These are phyloP conservation scores for Saccharata proteae DNA, from an alignment of 2,329 filamentous ascomycete species.

Conservation along the genomic window DNA sequence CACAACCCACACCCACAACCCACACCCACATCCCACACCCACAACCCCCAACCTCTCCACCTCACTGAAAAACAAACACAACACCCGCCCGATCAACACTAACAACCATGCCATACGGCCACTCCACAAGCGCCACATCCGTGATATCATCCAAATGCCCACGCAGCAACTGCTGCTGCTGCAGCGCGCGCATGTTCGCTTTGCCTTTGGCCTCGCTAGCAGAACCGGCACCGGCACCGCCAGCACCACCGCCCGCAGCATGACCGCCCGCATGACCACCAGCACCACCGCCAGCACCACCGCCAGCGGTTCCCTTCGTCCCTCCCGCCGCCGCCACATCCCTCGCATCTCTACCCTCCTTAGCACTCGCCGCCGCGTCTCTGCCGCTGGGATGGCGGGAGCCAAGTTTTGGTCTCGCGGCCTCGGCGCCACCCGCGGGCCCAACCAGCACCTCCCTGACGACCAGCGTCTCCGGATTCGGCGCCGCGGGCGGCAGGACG, in stretches of 20 bases:
- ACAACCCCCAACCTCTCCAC: constrained; percentile 7
- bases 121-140: constrained; percentile 79
- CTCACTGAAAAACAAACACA: constrained; percentile 66
- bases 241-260: constrained; percentile 81
- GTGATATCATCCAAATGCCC: constrained; percentile 80
- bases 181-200: constrained; percentile 43
- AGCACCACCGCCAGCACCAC: not conserved
- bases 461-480: constrained; percentile 7
- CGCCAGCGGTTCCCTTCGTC: not conserved
- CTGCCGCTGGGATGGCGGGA: not conserved
- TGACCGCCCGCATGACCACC: constrained; percentile 31
- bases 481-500: constrained; percentile 3
- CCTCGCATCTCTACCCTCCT: constrained; percentile 3
- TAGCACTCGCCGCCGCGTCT: not conserved
- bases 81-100: constrained; percentile 82
- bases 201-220: no score
- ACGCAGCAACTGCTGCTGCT: constrained; percentile 76
- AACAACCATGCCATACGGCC: constrained; percentile 84
- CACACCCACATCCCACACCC: no score
- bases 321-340: constrained; percentile 1
- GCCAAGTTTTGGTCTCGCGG: constrained; percentile 1
- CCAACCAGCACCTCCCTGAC: constrained; percentile 6
- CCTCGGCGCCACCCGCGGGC: no score
- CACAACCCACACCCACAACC: no score
- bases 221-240: no score